phyloP scores from a whole-genome alignment of 2,329 filamentous ascomycete genomes.

The Microsporum ferrugineum region DNA sequence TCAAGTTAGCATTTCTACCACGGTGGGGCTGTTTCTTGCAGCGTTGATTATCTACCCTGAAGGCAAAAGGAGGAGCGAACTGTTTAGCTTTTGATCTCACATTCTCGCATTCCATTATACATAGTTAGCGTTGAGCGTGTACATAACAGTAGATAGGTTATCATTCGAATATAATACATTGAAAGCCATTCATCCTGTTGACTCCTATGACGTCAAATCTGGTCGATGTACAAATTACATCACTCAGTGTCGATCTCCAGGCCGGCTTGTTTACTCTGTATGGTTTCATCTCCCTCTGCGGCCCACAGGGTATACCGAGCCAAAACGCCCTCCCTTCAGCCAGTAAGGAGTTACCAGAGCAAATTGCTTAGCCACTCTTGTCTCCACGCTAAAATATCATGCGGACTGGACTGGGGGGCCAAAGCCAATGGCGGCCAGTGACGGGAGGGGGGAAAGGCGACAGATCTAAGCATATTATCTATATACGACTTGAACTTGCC shows the following conservation, averaged over 20 bases:
- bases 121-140: too few relatives aligned
- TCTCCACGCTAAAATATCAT: not conserved
- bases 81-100: slow-evolving; percentile 30
- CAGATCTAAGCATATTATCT: too few relatives aligned
- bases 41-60: slow-evolving; percentile 38
- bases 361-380: not conserved
- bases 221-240: not conserved
- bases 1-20: slow-evolving; percentile 38
- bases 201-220: not conserved
- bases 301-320: not conserved
- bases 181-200: not conserved
- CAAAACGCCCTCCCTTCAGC: not conserved
- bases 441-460: not conserved
- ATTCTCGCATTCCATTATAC: not conserved
- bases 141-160: not conserved
- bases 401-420: not conserved
- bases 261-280: not conserved
- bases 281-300: not conserved
- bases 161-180: not conserved
- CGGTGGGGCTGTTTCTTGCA: slow-evolving; percentile 37
- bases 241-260: not conserved
- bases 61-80: slow-evolving; percentile 36
- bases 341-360: not conserved
- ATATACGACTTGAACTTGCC: not conserved
- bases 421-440: not conserved